A percentile compares a stretch with the other conserved stretches of the same genome.
Conservation (phyloP, 2,329 filamentous ascomycete species). For the Fusarium goolgardi region DNA sequence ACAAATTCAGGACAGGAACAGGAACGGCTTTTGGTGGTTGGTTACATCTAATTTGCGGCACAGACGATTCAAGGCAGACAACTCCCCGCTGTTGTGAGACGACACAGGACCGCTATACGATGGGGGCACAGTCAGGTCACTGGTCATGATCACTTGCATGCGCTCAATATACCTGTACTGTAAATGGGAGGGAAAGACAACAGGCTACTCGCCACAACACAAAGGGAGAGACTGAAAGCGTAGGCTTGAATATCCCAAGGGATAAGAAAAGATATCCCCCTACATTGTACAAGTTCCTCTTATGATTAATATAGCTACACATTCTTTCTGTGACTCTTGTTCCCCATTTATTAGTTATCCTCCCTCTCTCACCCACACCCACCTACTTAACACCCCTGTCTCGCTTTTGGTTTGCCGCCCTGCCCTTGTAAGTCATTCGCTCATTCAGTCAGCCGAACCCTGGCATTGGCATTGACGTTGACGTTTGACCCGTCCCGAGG, state of each 20-base stretch:
- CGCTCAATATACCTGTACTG: background rate
- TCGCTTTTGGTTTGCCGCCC: constrained; percentile 32
- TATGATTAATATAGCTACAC: constrained; percentile 9
- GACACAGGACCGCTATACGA: constrained; percentile 6
- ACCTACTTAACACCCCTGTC: constrained; percentile 17
- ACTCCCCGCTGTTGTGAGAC: constrained; percentile 14
- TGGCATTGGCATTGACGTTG: constrained; percentile 31
- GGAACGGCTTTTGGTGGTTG: constrained; percentile 3
- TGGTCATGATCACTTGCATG: background rate
- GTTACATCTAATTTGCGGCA: constrained; percentile 11
- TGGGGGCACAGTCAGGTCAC: background rate
- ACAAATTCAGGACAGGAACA: constrained; percentile 6
- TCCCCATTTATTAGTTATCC: constrained; percentile 10
- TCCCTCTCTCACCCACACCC: constrained; percentile 2
- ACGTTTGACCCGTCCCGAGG: constrained; percentile 27
- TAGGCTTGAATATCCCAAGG: constrained; percentile 8
- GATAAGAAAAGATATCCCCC: constrained; percentile 9
- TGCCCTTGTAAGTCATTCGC: constrained; percentile 38
- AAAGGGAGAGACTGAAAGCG: constrained; percentile 5
- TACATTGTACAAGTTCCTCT: constrained; percentile 26
- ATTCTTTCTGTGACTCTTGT: constrained; percentile 27
- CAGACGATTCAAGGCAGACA: background rate
- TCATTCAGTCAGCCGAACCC: constrained; percentile 18
- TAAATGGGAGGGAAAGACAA: background rate
- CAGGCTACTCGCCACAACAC: constrained; percentile 5